Evolutionary conservation across 768 basidiomycete species (phyloP).

Genomic region (Kwoniella shandongensis): DNA sequence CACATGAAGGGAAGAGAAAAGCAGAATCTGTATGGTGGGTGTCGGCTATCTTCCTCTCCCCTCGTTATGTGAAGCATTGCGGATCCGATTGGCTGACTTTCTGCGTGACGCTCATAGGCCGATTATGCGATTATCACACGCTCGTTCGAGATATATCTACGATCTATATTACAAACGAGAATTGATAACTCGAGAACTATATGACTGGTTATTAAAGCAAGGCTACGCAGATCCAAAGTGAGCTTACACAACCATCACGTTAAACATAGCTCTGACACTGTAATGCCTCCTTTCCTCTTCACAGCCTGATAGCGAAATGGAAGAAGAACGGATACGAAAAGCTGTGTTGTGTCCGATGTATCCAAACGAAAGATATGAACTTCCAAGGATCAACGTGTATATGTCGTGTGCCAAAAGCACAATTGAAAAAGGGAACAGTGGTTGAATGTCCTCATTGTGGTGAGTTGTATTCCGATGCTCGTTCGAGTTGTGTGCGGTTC

Average conservation of each 20-base stretch:
- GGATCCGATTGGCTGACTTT: no score
- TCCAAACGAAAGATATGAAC: slow-evolving; percentile 98
- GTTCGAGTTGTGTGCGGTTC: no score
- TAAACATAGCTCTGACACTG: background rate
- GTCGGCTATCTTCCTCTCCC: background rate
- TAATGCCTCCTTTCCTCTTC: background rate
- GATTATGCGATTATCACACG: slow-evolving; percentile 96
- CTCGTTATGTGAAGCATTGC: background rate
- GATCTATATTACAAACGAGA: slow-evolving; percentile 99
- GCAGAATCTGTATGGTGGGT: slow-evolving; percentile 53
- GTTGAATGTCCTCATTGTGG: slow-evolving; percentile 98
- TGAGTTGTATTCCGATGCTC: slow-evolving; percentile 56
- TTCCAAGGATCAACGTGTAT: slow-evolving; percentile 98
- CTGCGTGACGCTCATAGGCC: no score
- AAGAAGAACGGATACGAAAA: slow-evolving; percentile 98
- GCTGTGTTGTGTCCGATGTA: slow-evolving; percentile 92
- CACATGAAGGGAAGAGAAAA: slow-evolving; percentile 83
- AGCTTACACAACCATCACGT: slow-evolving; percentile 49
- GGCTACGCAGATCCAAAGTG: slow-evolving; percentile 96
- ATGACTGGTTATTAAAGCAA: slow-evolving; percentile 97
- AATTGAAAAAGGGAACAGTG: slow-evolving; percentile 81
- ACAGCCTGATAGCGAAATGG: slow-evolving; percentile 96
- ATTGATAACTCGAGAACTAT: slow-evolving; percentile 83
- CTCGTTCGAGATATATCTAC: slow-evolving; percentile 93
- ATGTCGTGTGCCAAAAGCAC: slow-evolving; percentile 93